Conservation (phyloP, 2,329 filamentous ascomycete genomes). For the Arthrobotrys pseudoclavata region DNA sequence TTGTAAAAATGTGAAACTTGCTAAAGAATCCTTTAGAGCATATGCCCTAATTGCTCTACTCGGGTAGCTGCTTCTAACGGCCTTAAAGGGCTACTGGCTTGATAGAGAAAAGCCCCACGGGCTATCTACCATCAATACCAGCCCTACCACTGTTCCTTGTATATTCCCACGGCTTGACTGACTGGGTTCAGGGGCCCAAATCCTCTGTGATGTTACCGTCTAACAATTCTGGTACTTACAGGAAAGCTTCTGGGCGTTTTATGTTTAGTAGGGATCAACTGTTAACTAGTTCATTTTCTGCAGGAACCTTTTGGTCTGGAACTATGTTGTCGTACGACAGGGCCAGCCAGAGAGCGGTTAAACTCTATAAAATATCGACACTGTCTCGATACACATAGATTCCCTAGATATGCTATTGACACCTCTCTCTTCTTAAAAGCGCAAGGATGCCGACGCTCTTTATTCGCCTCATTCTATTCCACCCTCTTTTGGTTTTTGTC, state of each 20-base stretch:
- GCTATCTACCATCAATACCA: neutral
- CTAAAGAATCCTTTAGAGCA: too few species aligned
- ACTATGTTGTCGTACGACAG: conserved; percentile 41
- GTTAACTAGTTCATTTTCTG: neutral
- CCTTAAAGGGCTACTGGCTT: neutral
- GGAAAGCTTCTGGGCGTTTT: neutral
- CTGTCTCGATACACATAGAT: neutral
- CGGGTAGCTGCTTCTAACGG: neutral
- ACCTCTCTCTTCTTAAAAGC: conserved; percentile 2
- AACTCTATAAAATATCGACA: conserved; percentile 50
- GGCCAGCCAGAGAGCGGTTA: conserved; percentile 22
- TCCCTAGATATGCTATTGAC: neutral
- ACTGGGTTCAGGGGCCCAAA: too few species aligned
- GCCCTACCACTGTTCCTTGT: too few species aligned
- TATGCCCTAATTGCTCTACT: too few species aligned
- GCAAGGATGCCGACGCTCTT: conserved; percentile 4
- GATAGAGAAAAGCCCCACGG: too few species aligned
- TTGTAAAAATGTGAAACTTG: too few species aligned
- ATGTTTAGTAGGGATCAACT: neutral
- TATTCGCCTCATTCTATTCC: conserved; percentile 4
- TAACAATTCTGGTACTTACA: too few species aligned
- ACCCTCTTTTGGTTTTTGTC: neutral
- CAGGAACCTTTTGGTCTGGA: conserved; percentile 29
- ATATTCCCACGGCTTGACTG: too few species aligned
- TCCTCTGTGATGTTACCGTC: neutral